Evolutionary conservation across 2,329 filamentous ascomycete genomes (phyloP).

Genomic region (Xylaria sp.): DNA sequence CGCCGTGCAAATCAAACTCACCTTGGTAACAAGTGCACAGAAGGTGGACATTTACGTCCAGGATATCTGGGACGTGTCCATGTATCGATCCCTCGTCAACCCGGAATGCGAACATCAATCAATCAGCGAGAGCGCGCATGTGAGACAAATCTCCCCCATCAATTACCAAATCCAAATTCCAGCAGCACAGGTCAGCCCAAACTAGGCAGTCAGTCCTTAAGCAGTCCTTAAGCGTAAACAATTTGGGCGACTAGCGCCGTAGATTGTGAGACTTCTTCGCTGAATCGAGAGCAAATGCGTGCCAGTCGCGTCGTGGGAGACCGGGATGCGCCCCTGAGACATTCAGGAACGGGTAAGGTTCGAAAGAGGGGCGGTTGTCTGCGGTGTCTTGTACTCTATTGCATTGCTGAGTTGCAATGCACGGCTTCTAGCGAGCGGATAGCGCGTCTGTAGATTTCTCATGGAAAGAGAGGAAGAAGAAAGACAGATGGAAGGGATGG

Average conservation of each 20-base stretch:
- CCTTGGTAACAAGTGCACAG: background rate
- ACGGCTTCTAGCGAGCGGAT: conserved; percentile 18
- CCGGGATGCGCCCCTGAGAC: background rate
- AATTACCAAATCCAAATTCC: conserved; percentile 37
- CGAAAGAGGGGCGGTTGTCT: conserved; percentile 3
- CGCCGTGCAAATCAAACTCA: background rate
- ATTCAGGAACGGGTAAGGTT: conserved; percentile 17
- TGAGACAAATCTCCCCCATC: conserved; percentile 45
- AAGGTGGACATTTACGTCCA: background rate
- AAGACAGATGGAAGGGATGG: conserved; percentile 28
- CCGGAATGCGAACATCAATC: conserved; percentile 37
- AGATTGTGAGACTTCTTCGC: conserved; percentile 20
- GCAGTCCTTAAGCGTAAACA: background rate
- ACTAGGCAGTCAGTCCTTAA: background rate
- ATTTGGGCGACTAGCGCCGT: background rate
- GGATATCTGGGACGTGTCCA: background rate
- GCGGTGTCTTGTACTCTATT: conserved; percentile 16
- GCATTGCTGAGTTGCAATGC: conserved; percentile 33
- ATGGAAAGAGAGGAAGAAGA: background rate
- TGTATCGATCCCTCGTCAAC: conserved; percentile 5
- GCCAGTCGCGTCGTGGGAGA: conserved; percentile 33
- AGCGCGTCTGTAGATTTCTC: background rate
- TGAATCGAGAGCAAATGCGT: conserved; percentile 28
- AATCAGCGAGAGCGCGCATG: conserved; percentile 38
- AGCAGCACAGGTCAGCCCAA: conserved; percentile 9